Evolutionary conservation across 345 rosid genomes (phyloP), one percentile per base, ranked within the genome.

Genomic region (Abelmoschus esculentus): DNA sequence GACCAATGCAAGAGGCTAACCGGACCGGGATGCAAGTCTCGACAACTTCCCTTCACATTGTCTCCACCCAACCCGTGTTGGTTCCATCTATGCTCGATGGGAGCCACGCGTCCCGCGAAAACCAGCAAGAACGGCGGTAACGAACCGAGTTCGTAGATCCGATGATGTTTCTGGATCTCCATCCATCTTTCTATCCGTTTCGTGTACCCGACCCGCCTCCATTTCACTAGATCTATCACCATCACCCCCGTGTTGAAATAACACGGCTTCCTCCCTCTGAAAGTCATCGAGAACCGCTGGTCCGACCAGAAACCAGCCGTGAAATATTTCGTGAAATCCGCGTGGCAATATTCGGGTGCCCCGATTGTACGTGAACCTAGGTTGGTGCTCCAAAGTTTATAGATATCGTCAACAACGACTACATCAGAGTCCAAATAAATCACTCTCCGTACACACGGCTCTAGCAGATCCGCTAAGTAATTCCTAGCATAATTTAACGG

Each of bases 1-100:
- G 98, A 93, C 98, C 98, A 93, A 81, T 93, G 98, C 60, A 93
- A 78, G 56, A 93, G 86, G 72, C 98, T 93, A 54, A 89, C 93
- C 69, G 98, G 96, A 71, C 98, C 98, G 0, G 95, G 85, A 71
- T 93, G 98, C n/a, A 93, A 72, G 77, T 91, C 86, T 19, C 98
- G 88, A 58, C 98, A 93, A 80, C 95, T 91, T 55, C 98, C 97
- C 71, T 77, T 84, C 65, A 91, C 91, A 72, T 91, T 93, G 71
- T 93, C 98, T 22, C 98, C 98, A 19, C 98, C 98, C 1, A 93
- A 67, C 1, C 97, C 98, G 69, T 93, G 98, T 74, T 93, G 97
- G 71, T 93, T 93, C 98, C 98, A 93, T 77, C 98, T 75, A 74
- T 91, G 98, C 82, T 88, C 95, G 19, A 93, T 93, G 55, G 93